Evolutionary conservation across 1,284 basidiomycete genomes (phyloP), one percentile per base, ranked within the genome.

Genomic region (Leccinum pachyderme): DNA sequence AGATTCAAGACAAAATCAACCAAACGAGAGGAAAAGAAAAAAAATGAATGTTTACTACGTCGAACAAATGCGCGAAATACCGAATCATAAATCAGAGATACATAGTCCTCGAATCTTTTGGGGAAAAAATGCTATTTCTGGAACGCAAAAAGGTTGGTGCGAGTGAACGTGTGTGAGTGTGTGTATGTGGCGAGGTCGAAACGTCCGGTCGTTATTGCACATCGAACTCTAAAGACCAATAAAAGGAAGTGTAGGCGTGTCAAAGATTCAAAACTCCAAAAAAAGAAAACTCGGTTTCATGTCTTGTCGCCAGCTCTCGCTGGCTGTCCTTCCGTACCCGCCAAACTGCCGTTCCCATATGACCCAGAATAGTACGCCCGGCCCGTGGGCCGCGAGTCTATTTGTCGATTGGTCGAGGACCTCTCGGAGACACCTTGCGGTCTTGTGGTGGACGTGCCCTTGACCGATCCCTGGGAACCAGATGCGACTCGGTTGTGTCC

Each of bases 31-130:
- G 12, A 9, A 29, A n/a, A n/a, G n/a, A n/a, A n/a, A n/a, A 41
- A n/a, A 9, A 45, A 46, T 7, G 11, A 31, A 55, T 46, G 51
- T 39, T 49, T 67, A 56, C 58, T 49, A 29, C 52, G 47, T 33
- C 47, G 35, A 55, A 58, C 13, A 33, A 41, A 24, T 48, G 37
- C 55, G 61, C 35, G 28, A 56, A 56, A 58, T 56, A 63, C 57
- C 54, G 46, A 49, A 31, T 32, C 57, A 72, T 72, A 72, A 68
- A 59, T 70, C 69, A 69, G 39, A 47, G 18, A 57, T 60, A 56
- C 64, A 55, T 53, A 44, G 68, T 71, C 69, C 66, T 41, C 49
- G 51, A 53, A 51, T 53, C 45, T 54, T 52, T 53, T 51, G 54
- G 27, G 25, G 45, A 55, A 52, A 47, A 18, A 39, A 37, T 56